A percentile compares a stretch with the other conserved stretches of the same genome.
Conservation (phyloP, 495 filamentous ascomycete genomes). For the Neurospora africana region DNA sequence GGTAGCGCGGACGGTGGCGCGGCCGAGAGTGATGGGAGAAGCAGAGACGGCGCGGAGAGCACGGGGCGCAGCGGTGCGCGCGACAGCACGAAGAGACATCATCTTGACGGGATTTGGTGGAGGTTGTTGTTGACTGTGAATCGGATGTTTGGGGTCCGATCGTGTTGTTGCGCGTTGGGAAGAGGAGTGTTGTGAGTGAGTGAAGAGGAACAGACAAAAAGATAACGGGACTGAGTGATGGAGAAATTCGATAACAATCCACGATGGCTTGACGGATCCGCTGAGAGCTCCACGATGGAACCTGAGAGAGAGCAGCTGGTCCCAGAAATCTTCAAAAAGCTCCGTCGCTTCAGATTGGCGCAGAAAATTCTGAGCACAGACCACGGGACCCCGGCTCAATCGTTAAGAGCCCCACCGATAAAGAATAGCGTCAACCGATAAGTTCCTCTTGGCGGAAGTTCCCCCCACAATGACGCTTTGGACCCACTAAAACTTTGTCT, state of each 20-base stretch:
- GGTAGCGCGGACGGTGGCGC: constrained; percentile 15
- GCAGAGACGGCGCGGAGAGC: constrained; percentile 50
- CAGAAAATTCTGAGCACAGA: not conserved
- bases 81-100: constrained; percentile 63
- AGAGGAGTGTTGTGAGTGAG: constrained; percentile 1
- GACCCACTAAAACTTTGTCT: not conserved
- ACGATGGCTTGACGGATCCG: not conserved
- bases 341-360: not conserved
- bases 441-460: not conserved
- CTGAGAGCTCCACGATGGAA: not conserved
- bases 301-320: not conserved
- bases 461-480: not conserved
- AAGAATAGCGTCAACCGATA: not conserved
- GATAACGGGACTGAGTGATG: not conserved
- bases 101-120: constrained; percentile 37
- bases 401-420: not conserved
- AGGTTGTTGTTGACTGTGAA: not conserved
- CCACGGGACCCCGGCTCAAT: not conserved
- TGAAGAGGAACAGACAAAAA: not conserved
- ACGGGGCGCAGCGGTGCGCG: constrained; percentile 58
- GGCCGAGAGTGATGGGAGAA: constrained; percentile 39
- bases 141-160: not conserved
- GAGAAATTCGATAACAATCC: not conserved
- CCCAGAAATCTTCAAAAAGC: not conserved
- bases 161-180: constrained; percentile 2